Evolutionary conservation across 2,329 filamentous ascomycete genomes (phyloP).

Genomic region (Penicillium sp.): DNA sequence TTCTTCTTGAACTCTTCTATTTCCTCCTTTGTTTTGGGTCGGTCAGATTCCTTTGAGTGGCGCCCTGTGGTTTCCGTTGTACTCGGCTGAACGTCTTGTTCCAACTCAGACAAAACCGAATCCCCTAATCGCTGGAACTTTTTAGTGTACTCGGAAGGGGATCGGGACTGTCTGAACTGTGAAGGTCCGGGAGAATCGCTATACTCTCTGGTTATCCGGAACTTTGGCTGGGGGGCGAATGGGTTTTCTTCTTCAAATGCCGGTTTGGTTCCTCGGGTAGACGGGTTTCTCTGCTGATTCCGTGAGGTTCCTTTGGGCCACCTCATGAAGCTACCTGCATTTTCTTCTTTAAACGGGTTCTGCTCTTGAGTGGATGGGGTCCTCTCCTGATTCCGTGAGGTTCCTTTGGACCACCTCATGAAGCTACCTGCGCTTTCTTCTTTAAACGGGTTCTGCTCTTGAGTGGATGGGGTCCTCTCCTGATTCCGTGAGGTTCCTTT

Average conservation of each 20-base stretch:
- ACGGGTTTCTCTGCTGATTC: neutral
- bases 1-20: constrained; percentile 17
- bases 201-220: neutral
- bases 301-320: neutral
- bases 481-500: neutral
- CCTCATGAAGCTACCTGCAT: neutral
- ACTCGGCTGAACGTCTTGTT: constrained; percentile 7
- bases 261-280: neutral
- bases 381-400: neutral
- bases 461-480: neutral
- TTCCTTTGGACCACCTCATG: neutral
- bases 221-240: neutral
- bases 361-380: neutral
- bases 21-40: constrained; percentile 3
- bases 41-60: neutral
- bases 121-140: constrained; percentile 27
- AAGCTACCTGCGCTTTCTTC: neutral
- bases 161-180: constrained; percentile 1
- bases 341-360: neutral
- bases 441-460: neutral
- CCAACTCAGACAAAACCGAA: constrained; percentile 21
- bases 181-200: neutral
- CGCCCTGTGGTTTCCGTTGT: neutral
- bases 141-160: constrained; percentile 6
- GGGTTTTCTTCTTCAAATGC: neutral